Conservation (phyloP, 2,329 filamentous ascomycete species). For the Clarireedia paspali region DNA sequence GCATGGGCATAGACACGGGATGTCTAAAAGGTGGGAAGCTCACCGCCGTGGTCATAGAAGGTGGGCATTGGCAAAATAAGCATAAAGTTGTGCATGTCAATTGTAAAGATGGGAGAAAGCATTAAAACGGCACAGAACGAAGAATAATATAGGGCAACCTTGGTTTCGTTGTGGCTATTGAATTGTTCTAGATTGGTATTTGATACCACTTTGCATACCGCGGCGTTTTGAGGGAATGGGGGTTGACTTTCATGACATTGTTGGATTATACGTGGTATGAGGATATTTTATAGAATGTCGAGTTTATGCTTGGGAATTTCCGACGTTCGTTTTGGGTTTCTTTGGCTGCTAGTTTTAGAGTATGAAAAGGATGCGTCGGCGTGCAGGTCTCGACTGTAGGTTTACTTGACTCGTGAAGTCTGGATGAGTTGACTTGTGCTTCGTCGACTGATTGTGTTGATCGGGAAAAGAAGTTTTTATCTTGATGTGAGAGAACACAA, state of each 20-base stretch:
- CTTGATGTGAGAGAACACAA: too few relatives aligned
- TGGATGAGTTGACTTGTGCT: too few relatives aligned
- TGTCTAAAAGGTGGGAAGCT: conserved; percentile 71
- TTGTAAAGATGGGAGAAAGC: conserved; percentile 21
- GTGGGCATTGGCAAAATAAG: conserved; percentile 33
- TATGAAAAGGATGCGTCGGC: too few relatives aligned
- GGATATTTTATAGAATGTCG: too few relatives aligned
- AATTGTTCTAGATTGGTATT: neutral
- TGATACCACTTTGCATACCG: neutral
- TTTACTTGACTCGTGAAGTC: too few relatives aligned
- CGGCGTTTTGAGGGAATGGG: neutral
- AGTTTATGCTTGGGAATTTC: too few relatives aligned
- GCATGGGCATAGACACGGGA: conserved; percentile 77
- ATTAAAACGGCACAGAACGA: neutral
- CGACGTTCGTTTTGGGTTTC: too few relatives aligned
- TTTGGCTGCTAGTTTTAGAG: too few relatives aligned
- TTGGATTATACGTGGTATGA: too few relatives aligned
- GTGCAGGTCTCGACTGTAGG: too few relatives aligned
- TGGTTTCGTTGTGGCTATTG: neutral
- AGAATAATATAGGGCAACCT: neutral
- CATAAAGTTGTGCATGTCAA: conserved; percentile 25
- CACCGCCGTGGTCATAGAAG: conserved; percentile 69
- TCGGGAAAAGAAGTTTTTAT: too few relatives aligned
- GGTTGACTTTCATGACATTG: neutral
- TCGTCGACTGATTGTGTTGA: too few relatives aligned